Percentiles rank a stretch among this genome's conserved stretches.
phyloP scores from a whole-genome alignment of 768 basidiomycete genomes.

The Mrakia frigida region DNA sequence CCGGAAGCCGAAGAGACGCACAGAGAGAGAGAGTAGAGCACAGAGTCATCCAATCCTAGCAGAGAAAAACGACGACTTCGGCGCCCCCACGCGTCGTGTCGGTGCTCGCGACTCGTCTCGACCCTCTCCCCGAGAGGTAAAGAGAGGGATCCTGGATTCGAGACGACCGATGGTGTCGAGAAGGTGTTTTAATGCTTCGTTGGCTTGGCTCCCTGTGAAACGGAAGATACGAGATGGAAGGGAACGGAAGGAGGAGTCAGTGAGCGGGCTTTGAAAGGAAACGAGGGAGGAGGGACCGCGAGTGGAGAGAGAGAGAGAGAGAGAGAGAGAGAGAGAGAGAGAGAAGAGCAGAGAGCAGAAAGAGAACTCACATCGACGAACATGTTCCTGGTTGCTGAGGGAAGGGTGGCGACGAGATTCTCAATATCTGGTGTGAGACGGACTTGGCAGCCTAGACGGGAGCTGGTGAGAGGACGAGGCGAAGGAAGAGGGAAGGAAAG shows the following conservation, averaged over 20 bases:
- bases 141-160: too few species aligned
- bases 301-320: not conserved
- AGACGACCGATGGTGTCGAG: not conserved
- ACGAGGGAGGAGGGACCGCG: not conserved
- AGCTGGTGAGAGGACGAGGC: constrained; percentile 39
- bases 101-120: too few species aligned
- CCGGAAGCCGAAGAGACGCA: too few species aligned
- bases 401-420: constrained; percentile 76
- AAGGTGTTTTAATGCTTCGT: constrained; percentile 26
- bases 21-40: too few species aligned
- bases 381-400: constrained; percentile 92
- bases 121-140: too few species aligned
- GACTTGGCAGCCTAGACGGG: constrained; percentile 53
- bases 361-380: constrained; percentile 41
- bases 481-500: not conserved
- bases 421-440: constrained; percentile 73
- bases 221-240: not conserved
- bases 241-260: too few species aligned
- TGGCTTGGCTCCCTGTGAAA: constrained; percentile 27
- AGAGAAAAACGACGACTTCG: too few species aligned
- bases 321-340: not conserved
- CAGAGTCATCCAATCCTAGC: too few species aligned
- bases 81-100: too few species aligned
- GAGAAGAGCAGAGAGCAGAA: not conserved
- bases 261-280: too few species aligned